Conservation (phyloP, 805 yeast species). For the Isabelozyma gotoi region DNA sequence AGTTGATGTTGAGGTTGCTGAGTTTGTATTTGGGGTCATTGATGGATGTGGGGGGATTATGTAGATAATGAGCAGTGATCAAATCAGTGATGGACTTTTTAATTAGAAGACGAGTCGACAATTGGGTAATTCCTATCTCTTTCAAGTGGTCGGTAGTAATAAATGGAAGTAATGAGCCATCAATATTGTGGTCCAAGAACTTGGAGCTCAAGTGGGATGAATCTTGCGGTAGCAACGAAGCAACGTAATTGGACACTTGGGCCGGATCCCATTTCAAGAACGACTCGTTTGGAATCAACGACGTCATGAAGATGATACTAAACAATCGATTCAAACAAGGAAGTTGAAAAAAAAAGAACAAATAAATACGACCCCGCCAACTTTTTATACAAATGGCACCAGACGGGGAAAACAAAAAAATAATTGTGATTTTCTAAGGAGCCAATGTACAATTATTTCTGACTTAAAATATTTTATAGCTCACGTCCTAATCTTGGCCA, state of each 20-base stretch:
- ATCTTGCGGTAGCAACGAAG: slow-evolving; percentile 21
- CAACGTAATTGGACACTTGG: slow-evolving; percentile 39
- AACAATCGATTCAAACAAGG: background rate
- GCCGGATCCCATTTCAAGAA: slow-evolving; percentile 47
- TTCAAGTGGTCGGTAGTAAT: slow-evolving; percentile 67
- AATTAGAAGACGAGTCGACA: slow-evolving; percentile 58
- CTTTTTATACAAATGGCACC: too few relatives aligned
- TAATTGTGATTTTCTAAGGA: too few relatives aligned
- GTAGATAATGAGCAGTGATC: slow-evolving; percentile 33
- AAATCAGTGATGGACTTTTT: slow-evolving; percentile 61
- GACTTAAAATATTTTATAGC: too few relatives aligned
- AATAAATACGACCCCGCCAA: background rate
- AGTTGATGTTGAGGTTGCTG: slow-evolving; percentile 32
- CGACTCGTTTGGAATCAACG: slow-evolving; percentile 25
- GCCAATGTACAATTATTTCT: too few relatives aligned
- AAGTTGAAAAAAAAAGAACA: background rate
- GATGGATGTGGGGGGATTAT: slow-evolving; percentile 21
- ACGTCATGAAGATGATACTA: slow-evolving; percentile 10
- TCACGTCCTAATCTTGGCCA: too few relatives aligned
- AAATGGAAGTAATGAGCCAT: slow-evolving; percentile 71
- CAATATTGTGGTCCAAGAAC: slow-evolving; percentile 60
- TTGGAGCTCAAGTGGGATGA: slow-evolving; percentile 7
- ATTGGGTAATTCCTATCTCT: slow-evolving; percentile 63
- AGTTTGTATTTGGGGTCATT: slow-evolving; percentile 28
- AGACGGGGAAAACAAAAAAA: too few relatives aligned